Conservation (phyloP, 768 basidiomycete genomes). For the Amanita pallidorosea region DNA sequence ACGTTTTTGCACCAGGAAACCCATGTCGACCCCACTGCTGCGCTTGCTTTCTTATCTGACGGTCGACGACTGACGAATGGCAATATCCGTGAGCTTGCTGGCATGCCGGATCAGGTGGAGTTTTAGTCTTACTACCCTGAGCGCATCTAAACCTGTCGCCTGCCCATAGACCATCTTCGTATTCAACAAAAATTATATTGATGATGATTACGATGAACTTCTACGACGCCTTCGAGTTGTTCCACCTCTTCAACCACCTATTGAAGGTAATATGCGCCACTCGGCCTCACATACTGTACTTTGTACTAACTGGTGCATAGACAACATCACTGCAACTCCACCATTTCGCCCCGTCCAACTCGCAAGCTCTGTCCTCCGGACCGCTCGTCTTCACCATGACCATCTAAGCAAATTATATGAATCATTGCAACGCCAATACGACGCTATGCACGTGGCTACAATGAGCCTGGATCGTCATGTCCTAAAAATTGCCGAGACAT, state of each 20-base stretch:
- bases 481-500: constrained; percentile 59
- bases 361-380: constrained; percentile 53
- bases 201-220: constrained; percentile 56
- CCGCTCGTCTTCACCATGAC: constrained; percentile 56
- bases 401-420: constrained; percentile 39
- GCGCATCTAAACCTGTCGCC: not conserved
- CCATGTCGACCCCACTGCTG: constrained; percentile 56
- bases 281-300: not conserved
- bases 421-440: constrained; percentile 54
- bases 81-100: constrained; percentile 69
- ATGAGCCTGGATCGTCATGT: constrained; percentile 62
- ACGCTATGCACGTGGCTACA: constrained; percentile 65
- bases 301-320: constrained; percentile 19
- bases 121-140: not conserved
- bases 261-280: constrained; percentile 43
- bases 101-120: constrained; percentile 64
- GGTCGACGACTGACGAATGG: constrained; percentile 60
- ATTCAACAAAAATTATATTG: constrained; percentile 75
- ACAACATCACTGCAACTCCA: constrained; percentile 56
- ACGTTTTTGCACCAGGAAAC: constrained; percentile 61
- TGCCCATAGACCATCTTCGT: constrained; percentile 54
- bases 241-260: constrained; percentile 53
- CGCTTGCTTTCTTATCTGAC: constrained; percentile 73
- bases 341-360: constrained; percentile 60
- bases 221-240: constrained; percentile 51